A percentile compares a stretch with the other conserved stretches of the same genome.
Evolutionary conservation across 1,284 basidiomycete genomes (phyloP).

Genomic region (Entoloma clypeatum): DNA sequence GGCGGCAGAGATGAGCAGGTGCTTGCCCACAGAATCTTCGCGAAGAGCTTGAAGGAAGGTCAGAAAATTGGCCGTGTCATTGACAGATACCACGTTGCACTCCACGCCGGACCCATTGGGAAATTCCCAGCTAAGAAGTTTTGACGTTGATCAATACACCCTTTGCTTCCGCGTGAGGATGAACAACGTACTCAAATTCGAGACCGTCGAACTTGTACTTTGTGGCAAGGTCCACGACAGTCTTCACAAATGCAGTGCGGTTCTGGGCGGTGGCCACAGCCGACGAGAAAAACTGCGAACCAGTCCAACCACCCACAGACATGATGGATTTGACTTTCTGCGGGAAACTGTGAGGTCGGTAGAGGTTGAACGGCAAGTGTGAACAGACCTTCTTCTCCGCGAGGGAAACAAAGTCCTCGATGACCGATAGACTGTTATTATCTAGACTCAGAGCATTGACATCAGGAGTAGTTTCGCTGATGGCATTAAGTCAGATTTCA

Average conservation of each 20-base stretch:
- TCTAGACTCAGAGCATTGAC: no score
- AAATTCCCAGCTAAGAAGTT: constrained; percentile 76
- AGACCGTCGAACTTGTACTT: constrained; percentile 79
- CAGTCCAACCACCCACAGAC: constrained; percentile 89
- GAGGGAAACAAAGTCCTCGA: no score
- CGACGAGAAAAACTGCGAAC: constrained; percentile 73
- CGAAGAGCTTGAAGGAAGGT: constrained; percentile 75
- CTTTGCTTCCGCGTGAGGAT: background rate
- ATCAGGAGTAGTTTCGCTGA: no score
- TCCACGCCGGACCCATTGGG: constrained; percentile 67
- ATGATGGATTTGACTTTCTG: constrained; percentile 69
- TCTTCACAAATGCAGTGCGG: constrained; percentile 66
- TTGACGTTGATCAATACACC: constrained; percentile 6
- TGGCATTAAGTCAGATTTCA: no score
- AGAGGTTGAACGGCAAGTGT: no score
- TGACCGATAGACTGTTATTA: no score
- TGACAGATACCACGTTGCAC: constrained; percentile 61
- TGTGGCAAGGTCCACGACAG: constrained; percentile 58
- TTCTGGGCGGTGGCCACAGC: constrained; percentile 60
- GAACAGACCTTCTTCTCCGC: no score
- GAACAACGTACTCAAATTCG: constrained; percentile 73
- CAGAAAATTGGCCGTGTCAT: constrained; percentile 74
- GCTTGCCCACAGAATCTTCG: constrained; percentile 48
- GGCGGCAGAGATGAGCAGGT: constrained; percentile 74
- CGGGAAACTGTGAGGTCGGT: no score